Base-by-base conservation (phyloP, 371 early-diverging fungal genomes). In the Rhizopus microsporus region DNA sequence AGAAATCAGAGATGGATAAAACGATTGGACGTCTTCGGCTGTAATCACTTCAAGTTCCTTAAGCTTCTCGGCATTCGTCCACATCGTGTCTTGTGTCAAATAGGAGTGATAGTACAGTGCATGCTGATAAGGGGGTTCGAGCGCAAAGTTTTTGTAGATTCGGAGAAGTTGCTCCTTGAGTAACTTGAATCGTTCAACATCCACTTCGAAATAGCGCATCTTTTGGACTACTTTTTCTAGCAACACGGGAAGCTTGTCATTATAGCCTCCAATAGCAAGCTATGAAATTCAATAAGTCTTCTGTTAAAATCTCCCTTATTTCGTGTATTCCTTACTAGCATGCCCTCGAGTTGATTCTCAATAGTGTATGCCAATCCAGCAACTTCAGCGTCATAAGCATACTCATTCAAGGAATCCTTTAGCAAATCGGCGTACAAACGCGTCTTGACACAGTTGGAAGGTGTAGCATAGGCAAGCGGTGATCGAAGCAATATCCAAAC, bases 301-400 rank as follows among this genome's bases (percentile, higher is more conserved):
- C 15, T 30, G 16, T 29, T 31, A 2, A 54, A 13, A 31, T 15
- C 5, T 30, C 32, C 17, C n/a, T 33, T 15, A 32, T 16, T 48
- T 13, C 32, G 13, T 32, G 17, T 9, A 17, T 16, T 35, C 35
- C 60, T 60, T 68, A 68, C 72, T 65, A 82, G 58, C 66, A 90
- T 80, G 51, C 92, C 90, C 53, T 91, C 85, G 32, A 79, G 61
- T 35, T 77, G 78, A 49, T 81, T 86, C 37, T 89, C 86, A 54
- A 95, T 74, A 16, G 75, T 78, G 51, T 89, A 94, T 42, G 75
- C 71, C 40, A 95, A 72, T 4, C 95, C 96, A 1, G 95, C 94
- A 10, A 91, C 81, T 65, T 89, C 88, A 4, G 96, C 98, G 61
- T 90, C 90, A 68, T 97, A 96, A 0, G 89, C 81, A 56, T 85